Evolutionary conservation across 331 rosid species (phyloP), one percentile per base, ranked within the genome.

Genomic region (Malus hybrid): DNA sequence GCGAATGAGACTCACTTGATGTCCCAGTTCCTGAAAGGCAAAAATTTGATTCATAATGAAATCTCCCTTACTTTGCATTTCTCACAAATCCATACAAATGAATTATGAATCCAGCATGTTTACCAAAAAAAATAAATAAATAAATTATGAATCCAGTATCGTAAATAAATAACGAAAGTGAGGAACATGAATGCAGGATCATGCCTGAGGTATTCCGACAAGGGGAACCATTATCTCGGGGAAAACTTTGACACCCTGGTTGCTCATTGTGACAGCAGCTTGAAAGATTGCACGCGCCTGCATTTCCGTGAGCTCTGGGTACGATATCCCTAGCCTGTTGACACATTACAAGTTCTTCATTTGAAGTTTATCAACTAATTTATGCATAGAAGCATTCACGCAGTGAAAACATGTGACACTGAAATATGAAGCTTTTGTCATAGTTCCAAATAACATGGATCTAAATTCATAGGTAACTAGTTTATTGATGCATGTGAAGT

Each of bases 161-260:
- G 57, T 16, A 52, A 48, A 52, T 52, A 52, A 52, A 16, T 52
- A 52, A 52, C 0, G 20, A 16, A 52, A 6, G 9, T 52, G 20
- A 16, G 19, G 57, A 52, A 52, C 3, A 16, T 1, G 20, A 52
- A 42, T 24, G 76, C 31, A 59, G 75, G 77, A 65, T 16, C 87
- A 67, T 90, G 78, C 97, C 93, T 92, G 91, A 65, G 97, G 96
- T 75, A 97, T 90, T 72, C 99, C 97, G 19, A 92, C 89, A 60
- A 94, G 95, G 78, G 99, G 99, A 90, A 94, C 96, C 99, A 94
- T 94, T 81, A 94, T 94, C 90, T 94, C 99, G 1, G 99, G 99
- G 70, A 89, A 63, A 80, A 94, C 96, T 77, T 67, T 69, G 29
- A 90, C 63, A 29, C 99, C 96, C 7, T 92, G 96, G 79, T 71